These are phyloP conservation scores for Paratinospora sagittata DNA, from an alignment of 164 flowering plant species.

Conservation along the genomic window DNA sequence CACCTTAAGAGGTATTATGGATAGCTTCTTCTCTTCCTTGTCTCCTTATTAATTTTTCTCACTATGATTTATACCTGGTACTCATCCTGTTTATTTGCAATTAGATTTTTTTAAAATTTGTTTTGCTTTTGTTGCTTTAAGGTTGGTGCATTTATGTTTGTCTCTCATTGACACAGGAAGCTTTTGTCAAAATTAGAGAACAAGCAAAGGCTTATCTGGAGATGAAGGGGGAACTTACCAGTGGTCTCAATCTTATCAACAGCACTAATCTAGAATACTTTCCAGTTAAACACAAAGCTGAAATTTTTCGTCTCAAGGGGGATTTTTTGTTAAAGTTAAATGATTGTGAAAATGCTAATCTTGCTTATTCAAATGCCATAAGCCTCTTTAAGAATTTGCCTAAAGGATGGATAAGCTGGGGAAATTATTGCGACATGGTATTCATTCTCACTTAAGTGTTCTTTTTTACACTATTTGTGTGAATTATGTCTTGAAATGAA, in stretches of 20 bases:
- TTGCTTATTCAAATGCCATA: constrained; percentile 81
- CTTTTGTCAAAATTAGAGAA: constrained; percentile 93
- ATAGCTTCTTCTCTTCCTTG: neutral
- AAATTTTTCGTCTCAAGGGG: constrained; percentile 87
- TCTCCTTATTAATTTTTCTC: no score
- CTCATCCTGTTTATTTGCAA: neutral
- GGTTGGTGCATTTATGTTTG: neutral
- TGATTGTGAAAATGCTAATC: constrained; percentile 85
- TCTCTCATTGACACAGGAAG: constrained; percentile 56
- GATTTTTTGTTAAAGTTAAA: constrained; percentile 80
- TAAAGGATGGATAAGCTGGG: constrained; percentile 99
- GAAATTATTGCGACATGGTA: constrained; percentile 99
- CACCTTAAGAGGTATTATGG: neutral
- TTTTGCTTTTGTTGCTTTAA: neutral
- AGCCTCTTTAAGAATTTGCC: constrained; percentile 84
- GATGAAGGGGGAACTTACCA: constrained; percentile 85
- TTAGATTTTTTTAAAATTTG: neutral
- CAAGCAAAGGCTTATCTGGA: constrained; percentile 96
- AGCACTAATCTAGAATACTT: constrained; percentile 94
- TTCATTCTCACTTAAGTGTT: constrained; percentile 1
- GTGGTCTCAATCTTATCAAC: constrained; percentile 91
- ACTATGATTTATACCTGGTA: neutral
- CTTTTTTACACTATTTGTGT: constrained; percentile 1
- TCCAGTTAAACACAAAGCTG: constrained; percentile 82
- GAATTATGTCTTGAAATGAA: neutral